phyloP scores from a whole-genome alignment of 2,329 filamentous ascomycete genomes.

The Sordariomycetes sp. region DNA sequence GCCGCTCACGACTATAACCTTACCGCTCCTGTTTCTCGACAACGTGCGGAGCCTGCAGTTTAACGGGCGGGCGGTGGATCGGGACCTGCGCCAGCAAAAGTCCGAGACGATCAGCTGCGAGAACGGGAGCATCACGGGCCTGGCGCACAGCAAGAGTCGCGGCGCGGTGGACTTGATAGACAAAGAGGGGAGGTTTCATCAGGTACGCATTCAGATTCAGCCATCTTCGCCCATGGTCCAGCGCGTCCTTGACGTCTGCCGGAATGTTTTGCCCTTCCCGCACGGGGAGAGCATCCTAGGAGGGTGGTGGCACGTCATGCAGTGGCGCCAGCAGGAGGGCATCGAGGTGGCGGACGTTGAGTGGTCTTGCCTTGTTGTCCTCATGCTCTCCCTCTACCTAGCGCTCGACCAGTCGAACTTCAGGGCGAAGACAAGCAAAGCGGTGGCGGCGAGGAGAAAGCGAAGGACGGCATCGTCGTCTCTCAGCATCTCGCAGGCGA shows the following conservation, averaged over 20 bases:
- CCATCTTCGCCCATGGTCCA: slow-evolving; percentile 53
- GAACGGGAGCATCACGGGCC: slow-evolving; percentile 35
- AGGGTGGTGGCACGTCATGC: slow-evolving; percentile 64
- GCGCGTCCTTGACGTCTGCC: slow-evolving; percentile 49
- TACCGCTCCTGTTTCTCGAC: slow-evolving; percentile 50
- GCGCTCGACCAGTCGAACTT: slow-evolving; percentile 33
- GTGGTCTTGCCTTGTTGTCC: slow-evolving; percentile 58
- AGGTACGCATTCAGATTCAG: slow-evolving; percentile 56
- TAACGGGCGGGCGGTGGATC: slow-evolving; percentile 36
- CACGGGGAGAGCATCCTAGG: slow-evolving; percentile 51
- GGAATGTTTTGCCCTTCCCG: slow-evolving; percentile 49
- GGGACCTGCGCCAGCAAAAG: slow-evolving; percentile 37
- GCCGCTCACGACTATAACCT: slow-evolving; percentile 52
- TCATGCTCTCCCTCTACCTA: slow-evolving; percentile 54
- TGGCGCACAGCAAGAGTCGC: slow-evolving; percentile 46
- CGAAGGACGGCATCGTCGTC: slow-evolving; percentile 22
- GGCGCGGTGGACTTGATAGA: slow-evolving; percentile 60
- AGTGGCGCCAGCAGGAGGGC: slow-evolving; percentile 50
- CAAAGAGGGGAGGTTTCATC: slow-evolving; percentile 49
- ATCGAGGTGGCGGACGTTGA: slow-evolving; percentile 42
- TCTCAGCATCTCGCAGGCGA: slow-evolving; percentile 22
- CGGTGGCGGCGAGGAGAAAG: slow-evolving; percentile 11
- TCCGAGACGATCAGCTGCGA: slow-evolving; percentile 33
- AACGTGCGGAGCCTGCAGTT: slow-evolving; percentile 51
- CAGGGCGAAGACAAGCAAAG: slow-evolving; percentile 5